Evolutionary conservation across 257 asterid species (phyloP), one percentile per base, ranked within the genome.

Genomic region (Penstemon eatonii): DNA sequence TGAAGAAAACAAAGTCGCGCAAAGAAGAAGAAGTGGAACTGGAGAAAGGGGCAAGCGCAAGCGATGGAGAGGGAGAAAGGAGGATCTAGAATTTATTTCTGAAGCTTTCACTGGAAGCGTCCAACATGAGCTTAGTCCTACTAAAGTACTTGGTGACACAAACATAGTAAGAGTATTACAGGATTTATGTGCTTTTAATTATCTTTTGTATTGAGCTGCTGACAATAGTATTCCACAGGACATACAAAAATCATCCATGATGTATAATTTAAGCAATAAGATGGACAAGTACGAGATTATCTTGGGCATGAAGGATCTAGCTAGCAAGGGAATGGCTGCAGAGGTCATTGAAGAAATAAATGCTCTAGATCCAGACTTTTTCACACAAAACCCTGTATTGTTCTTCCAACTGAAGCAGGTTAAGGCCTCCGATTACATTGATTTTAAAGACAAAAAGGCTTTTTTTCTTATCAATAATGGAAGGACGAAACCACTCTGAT

Each of bases 391-490:
- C 65, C 93, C 98, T 40, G 68, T 75, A 13, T 71, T 91, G 75
- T 86, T 94, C 46, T 94, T 94, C 82, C 96, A 89, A 73, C 89
- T 94, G 82, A 91, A 87, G 82, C 99, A 91, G 96, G 97, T 94
- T 69, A 3, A 52, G 66, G 44, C 44, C 51, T 68, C 45, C 66
- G 60, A 59, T 18, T 49, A 50, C 56, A 8, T 66, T 33, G 76
- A 40, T 18, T 46, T 65, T 13, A 37, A 44, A 18, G 6, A 4
- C 52, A n/a, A 12, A 42, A 12, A 19, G 8, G 5, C 0, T 3
- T 63, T 42, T 38, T 33, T 12, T 13, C 41, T 53, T 42, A 8
- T 66, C n/a, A 8, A 43, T 6, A 13, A 51, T 61, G 62, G n/a
- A 43, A 64, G 66, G 51, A 65, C 63, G 43, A 47, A 56, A 47